Evolutionary conservation across 1,139 yeast species (phyloP), one percentile per base, ranked within the genome.

Genomic region (Yamadazyma membranifaciens): DNA sequence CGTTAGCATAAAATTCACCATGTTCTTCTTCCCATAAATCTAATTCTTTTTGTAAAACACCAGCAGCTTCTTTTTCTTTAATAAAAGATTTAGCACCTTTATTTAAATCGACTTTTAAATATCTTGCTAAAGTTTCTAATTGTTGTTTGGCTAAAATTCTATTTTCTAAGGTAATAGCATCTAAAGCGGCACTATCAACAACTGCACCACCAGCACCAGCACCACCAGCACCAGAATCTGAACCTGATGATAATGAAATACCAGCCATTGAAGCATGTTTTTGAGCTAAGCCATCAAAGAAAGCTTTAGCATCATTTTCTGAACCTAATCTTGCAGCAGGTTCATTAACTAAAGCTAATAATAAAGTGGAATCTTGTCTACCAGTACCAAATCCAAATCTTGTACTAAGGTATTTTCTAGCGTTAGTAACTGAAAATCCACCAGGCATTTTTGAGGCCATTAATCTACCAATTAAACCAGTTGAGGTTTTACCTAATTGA

Each of bases 381-480:
- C 97, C 97, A 36, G 86, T 48, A 48, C 87, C 95, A 57, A 92
- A 78, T 49, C 98, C 98, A 83, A 83, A 92, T 65, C 92, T 81
- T 33, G 91, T 64, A 68, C 86, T 91, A 62, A 92, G 78, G 68
- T 92, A 87, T 64, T 88, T 88, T 75, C 97, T 85, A 40, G 96
- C 95, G 50, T 78, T 70, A 48, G 97, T 85, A 55, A 89, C 84
- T 44, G 95, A 85, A 70, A 91, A 92, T 25, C 98, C 98, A 78
- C 98, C 98, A 44, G 98, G 98, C 98, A 92, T 92, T 74, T 92
- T 92, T 30, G 97, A 85, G 13, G 98, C 83, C 74, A 91, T 85
- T 60, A 92, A 77, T 69, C 97, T 84, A 47, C 96, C 87, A 51
- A 92, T 76, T 55, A 92, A 77, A 27, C 96, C 85, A 36, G 89